These are phyloP conservation scores for Cnidoscolus chayamansa DNA, from an alignment of 441 rosid genomes.

Conservation along the genomic window DNA sequence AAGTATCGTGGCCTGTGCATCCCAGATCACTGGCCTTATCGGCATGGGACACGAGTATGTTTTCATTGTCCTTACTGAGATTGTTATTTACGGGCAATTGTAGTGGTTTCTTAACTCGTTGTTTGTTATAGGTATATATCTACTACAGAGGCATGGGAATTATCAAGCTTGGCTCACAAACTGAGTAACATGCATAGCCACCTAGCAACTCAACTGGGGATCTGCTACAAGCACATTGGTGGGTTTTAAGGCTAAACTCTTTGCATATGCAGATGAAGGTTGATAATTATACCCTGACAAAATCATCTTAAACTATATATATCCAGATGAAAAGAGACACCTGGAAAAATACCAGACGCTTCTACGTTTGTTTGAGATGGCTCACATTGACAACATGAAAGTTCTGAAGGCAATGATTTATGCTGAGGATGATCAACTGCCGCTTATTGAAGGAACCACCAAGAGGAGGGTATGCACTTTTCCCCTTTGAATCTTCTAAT, in stretches of 20 bases:
- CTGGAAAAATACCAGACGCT: slow-evolving; percentile 44
- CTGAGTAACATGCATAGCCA: slow-evolving; percentile 43
- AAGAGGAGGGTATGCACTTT: slow-evolving; percentile 45
- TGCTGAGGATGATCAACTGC: slow-evolving; percentile 52
- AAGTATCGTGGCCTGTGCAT: slow-evolving; percentile 51
- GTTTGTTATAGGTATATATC: slow-evolving; percentile 43
- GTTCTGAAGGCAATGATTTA: slow-evolving; percentile 56
- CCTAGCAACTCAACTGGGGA: slow-evolving; percentile 30
- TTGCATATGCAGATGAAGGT: background rate
- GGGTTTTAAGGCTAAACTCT: background rate
- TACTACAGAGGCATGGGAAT: slow-evolving; percentile 53
- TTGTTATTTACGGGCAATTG: background rate
- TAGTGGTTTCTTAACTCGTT: background rate
- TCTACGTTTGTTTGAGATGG: slow-evolving; percentile 34
- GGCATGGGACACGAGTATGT: slow-evolving; percentile 50
- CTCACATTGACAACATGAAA: slow-evolving; percentile 64
- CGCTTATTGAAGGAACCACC: slow-evolving; percentile 54
- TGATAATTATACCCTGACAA: background rate
- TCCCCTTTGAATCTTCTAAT: background rate
- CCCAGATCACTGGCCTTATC: slow-evolving; percentile 49
- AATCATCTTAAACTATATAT: background rate
- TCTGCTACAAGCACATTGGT: slow-evolving; percentile 51
- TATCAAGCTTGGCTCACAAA: slow-evolving; percentile 50
- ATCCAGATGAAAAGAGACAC: slow-evolving; percentile 49
- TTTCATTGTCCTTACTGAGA: background rate